phyloP scores from a whole-genome alignment of 2,329 filamentous ascomycete genomes.

The Phaeosphaeria sp. region DNA sequence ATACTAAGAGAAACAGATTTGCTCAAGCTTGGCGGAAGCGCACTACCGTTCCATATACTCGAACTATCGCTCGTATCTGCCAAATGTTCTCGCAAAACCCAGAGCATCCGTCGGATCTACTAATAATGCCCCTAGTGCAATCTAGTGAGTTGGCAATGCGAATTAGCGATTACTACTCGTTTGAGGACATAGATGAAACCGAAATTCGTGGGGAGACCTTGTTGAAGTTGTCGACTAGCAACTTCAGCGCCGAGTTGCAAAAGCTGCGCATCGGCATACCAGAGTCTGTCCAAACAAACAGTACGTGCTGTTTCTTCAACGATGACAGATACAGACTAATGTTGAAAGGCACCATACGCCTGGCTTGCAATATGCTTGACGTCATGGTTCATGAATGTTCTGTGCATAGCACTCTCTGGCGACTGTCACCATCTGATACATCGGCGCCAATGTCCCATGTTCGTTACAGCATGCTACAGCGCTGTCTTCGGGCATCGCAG shows the following conservation, averaged over 20 bases:
- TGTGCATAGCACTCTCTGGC: slow-evolving; percentile 27
- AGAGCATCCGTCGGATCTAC: slow-evolving; percentile 16
- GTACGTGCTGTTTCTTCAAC: not conserved
- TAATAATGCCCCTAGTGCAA: slow-evolving; percentile 23
- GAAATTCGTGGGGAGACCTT: slow-evolving; percentile 23
- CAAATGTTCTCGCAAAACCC: slow-evolving; percentile 10
- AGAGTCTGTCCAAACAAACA: slow-evolving; percentile 2
- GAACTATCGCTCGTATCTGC: slow-evolving; percentile 22
- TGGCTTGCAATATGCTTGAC: slow-evolving; percentile 8
- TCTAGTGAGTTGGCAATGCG: slow-evolving; percentile 21
- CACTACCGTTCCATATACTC: slow-evolving; percentile 19
- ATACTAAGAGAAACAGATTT: slow-evolving; percentile 15
- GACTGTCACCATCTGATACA: not conserved
- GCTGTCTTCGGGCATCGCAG: slow-evolving; percentile 14
- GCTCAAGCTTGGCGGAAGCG: slow-evolving; percentile 28
- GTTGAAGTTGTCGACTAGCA: slow-evolving; percentile 18
- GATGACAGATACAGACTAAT: not conserved
- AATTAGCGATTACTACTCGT: slow-evolving; percentile 27
- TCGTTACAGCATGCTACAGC: slow-evolving; percentile 16
- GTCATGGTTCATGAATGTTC: slow-evolving; percentile 31
- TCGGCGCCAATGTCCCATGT: not conserved
- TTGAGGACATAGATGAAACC: slow-evolving; percentile 26
- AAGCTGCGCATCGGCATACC: slow-evolving; percentile 8
- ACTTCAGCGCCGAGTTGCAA: slow-evolving; percentile 23
- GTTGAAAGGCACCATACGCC: not conserved